phyloP scores from a whole-genome alignment of 2,329 filamentous ascomycete species.

The Cucurbitaria berberidis region DNA sequence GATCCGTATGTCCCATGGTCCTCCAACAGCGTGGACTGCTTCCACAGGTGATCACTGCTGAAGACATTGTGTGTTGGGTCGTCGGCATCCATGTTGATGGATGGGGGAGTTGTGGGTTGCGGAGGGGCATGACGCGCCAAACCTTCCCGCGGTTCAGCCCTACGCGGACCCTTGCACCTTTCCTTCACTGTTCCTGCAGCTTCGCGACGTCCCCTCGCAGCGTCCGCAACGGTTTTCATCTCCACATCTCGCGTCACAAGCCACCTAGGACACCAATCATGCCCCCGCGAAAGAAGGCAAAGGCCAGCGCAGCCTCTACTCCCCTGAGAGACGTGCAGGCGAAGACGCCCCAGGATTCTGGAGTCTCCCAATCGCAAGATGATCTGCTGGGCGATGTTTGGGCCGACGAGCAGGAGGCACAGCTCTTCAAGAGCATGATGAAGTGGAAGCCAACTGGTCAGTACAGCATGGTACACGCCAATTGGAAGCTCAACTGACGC shows the following conservation, averaged over 20 bases:
- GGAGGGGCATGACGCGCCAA: constrained; percentile 42
- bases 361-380: constrained; percentile 60
- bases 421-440: constrained; percentile 90
- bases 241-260: not conserved
- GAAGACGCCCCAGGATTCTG: constrained; percentile 48
- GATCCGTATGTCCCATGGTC: constrained; percentile 29
- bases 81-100: constrained; percentile 36
- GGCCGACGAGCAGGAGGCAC: constrained; percentile 95
- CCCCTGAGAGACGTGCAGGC: constrained; percentile 51
- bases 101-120: constrained; percentile 4
- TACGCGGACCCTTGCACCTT: constrained; percentile 26
- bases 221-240: not conserved
- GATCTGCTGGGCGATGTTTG: constrained; percentile 72
- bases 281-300: constrained; percentile 74
- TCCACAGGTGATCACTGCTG: constrained; percentile 67
- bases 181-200: constrained; percentile 17
- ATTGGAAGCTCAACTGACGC: not conserved
- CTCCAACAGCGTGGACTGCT: constrained; percentile 56
- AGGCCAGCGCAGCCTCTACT: constrained; percentile 64
- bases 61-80: constrained; percentile 64
- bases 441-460: constrained; percentile 91
- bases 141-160: constrained; percentile 34
- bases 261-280: constrained; percentile 50
- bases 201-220: not conserved
- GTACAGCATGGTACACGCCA: not conserved